Base-by-base conservation (phyloP, 108 stramenopile species). In the Pseudonitzschia delicatissima region DNA sequence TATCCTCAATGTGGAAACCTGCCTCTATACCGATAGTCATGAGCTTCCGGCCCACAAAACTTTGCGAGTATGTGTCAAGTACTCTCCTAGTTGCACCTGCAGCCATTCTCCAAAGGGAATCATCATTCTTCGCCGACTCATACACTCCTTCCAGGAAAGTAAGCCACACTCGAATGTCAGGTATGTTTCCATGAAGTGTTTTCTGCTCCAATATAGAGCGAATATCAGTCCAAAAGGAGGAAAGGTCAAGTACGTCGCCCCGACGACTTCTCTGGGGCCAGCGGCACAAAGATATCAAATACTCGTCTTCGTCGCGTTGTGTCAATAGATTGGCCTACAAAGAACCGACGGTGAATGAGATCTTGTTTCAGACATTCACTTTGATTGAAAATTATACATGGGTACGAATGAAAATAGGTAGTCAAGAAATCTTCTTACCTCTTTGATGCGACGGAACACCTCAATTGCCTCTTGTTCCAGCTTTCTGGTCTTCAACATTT, bases 1-100 rank as follows among this genome's bases (percentile, higher is more conserved):
- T 69, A 65, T 85, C 73, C 45, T 69, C 77, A 21, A 80, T 67
- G 11, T 59, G 17, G 34, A 53, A 80, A 3, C 83, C 75, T 15
- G 67, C 59, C 5, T 64, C 42, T 0, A 74, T 32, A 26, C 73
- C 73, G 25, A 59, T 65, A 23, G 27, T 67, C 59, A 74, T 26
- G 2, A 74, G 61, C 36, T 50, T 53, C 20, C 11, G n/a, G 12
- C 60, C 66, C 0, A 65, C 48, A 27, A 34, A 45, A n/a, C n/a
- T 47, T 13, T 52, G 28, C 7, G 73, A 66, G 25, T 74, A 74
- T 4, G 15, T 48, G 1, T 53, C 36, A n/a, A 74, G 66, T 23
- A 67, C n/a, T 18, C 26, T 29, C 11, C 42, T 29, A 28, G 60
- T 50, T 33, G 73, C 65, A 29, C 29, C 3, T 39, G 45, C 49